Evolutionary conservation across 2,329 filamentous ascomycete species (phyloP).

Genomic region (Triangularia verruculosa): DNA sequence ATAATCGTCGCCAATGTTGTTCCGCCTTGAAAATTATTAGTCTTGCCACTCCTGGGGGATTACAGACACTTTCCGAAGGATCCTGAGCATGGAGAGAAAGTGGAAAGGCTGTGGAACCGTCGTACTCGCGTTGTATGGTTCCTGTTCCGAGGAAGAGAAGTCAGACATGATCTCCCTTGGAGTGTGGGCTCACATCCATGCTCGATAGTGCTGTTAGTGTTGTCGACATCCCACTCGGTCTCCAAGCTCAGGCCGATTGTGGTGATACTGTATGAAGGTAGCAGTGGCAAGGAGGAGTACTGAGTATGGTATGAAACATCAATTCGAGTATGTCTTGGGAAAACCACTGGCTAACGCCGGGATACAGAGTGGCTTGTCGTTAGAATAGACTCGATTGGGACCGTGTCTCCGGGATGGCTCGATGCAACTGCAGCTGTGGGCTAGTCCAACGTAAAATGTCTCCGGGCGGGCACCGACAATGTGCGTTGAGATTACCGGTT

Average conservation of each 20-base stretch:
- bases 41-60: too few species aligned
- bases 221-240: background rate
- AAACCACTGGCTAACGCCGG: background rate
- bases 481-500: background rate
- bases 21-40: background rate
- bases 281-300: background rate
- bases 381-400: slow-evolving; percentile 13
- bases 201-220: background rate
- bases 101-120: background rate
- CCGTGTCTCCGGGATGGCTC: background rate
- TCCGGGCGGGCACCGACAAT: background rate
- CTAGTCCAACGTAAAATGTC: slow-evolving; percentile 8
- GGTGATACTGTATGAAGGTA: background rate
- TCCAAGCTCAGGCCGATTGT: background rate
- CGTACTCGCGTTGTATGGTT: background rate
- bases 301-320: background rate
- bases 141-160: background rate
- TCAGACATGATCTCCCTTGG: background rate
- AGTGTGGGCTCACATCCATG: background rate
- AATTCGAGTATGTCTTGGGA: background rate
- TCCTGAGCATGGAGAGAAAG: background rate
- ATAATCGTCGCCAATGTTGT: background rate
- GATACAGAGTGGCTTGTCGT: slow-evolving; percentile 6
- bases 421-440: slow-evolving; percentile 13
- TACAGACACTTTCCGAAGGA: background rate